Evolutionary conservation across 1,139 yeast species (phyloP), one percentile per base, ranked within the genome.

Genomic region (Geotrichum macrosporum): DNA sequence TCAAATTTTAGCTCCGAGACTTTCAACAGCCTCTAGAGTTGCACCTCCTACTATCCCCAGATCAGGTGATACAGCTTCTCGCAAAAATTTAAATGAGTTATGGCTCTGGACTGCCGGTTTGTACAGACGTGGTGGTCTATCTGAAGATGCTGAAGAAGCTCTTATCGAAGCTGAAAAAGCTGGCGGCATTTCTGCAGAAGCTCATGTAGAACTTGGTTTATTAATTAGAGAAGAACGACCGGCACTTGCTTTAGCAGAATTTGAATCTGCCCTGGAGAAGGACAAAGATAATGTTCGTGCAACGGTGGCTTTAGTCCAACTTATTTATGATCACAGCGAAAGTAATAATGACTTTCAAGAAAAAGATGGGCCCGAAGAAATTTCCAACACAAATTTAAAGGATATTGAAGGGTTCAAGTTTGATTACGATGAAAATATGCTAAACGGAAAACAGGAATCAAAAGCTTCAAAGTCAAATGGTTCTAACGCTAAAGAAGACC

Each of bases 101-200:
- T 88, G 96, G 96, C 64, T 87, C 45, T 78, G 87, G 78, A 74
- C 86, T 0, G 75, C 88, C 1, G 75, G 75, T 35, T 68, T 86
- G 32, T 88, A 85, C 62, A 67, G 77, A 55, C 76, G 78, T 53
- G 72, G 77, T 4, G 80, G 76, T 1, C 67, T 77, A 46, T 54
- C 66, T 3, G 74, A 70, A 5, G 94, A 86, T 50, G 79, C 89
- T 9, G 81, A 80, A 56, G 81, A 78, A 53, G 84, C 95, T 44
- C 73, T 87, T 5, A 73, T 74, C 6, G 95, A 87, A 61, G 87
- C 94, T 0, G 84, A 78, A 53, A 66, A 72, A 1, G 66, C 72
- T 15, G 69, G 64, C 48, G 73, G 73, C 32, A 77, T 78, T n/a
- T 76, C 74, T 33, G 66, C 73, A 50, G 71, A 75, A 55, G 76